Conservation (phyloP, 768 basidiomycete species). For the Naganishia antarctica region DNA sequence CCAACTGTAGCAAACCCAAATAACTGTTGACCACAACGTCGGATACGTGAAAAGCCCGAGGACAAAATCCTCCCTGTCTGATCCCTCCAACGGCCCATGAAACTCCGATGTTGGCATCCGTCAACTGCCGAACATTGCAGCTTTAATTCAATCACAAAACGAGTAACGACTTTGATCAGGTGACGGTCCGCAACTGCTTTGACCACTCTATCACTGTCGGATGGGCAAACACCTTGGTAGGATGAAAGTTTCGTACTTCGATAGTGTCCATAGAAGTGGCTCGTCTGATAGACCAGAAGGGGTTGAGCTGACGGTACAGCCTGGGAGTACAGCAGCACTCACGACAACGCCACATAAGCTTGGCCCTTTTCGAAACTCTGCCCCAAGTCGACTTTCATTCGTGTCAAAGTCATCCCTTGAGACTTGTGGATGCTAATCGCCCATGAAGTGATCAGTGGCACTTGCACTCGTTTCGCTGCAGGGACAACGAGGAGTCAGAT, state of each 20-base stretch:
- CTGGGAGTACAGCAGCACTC: background rate
- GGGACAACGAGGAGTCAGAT: background rate
- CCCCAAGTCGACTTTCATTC: slow-evolving; percentile 36
- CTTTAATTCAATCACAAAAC: too few relatives aligned
- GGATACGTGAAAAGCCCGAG: too few relatives aligned
- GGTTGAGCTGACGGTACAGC: too few relatives aligned
- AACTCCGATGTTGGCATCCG: too few relatives aligned
- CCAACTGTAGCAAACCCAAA: too few relatives aligned
- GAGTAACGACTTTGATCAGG: background rate
- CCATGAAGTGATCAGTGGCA: slow-evolving; percentile 35
- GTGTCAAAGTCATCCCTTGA: slow-evolving; percentile 36
- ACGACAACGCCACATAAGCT: slow-evolving; percentile 52
- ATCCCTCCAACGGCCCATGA: too few relatives aligned
- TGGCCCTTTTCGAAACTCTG: slow-evolving; percentile 48
- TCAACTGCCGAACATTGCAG: too few relatives aligned
- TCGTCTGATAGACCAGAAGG: too few relatives aligned
- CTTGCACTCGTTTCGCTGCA: slow-evolving; percentile 18
- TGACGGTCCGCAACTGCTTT: slow-evolving; percentile 1
- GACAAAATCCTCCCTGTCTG: too few relatives aligned
- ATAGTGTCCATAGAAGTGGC: slow-evolving; percentile 35
- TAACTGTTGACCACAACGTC: too few relatives aligned
- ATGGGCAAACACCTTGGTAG: slow-evolving; percentile 26
- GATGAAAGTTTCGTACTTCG: slow-evolving; percentile 34
- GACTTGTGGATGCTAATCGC: slow-evolving; percentile 38
- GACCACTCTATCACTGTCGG: slow-evolving; percentile 24